phyloP scores from a whole-genome alignment of 2,329 filamentous ascomycete species.

The Penicillium brasilianum region DNA sequence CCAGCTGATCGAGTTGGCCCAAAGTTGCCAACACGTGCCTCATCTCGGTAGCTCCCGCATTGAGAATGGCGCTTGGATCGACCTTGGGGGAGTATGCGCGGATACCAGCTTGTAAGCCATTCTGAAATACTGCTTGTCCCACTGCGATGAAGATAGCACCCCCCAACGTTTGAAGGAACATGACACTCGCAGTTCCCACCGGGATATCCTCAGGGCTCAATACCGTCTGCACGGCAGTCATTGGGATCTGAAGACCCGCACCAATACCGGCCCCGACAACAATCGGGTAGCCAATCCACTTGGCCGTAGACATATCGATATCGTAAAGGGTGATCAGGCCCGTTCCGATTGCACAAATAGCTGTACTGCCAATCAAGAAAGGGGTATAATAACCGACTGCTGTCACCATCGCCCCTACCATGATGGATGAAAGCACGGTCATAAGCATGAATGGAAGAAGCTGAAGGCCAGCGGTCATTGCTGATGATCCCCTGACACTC shows the following conservation, averaged over 20 bases:
- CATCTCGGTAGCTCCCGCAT: constrained; percentile 5
- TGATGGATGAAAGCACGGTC: constrained; percentile 5
- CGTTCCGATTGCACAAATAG: constrained; percentile 18
- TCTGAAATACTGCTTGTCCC: constrained; percentile 38
- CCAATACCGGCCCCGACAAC: constrained; percentile 35
- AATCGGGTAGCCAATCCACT: constrained; percentile 43
- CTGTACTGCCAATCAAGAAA: constrained; percentile 22
- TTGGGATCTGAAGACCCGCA: constrained; percentile 31
- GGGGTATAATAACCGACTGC: constrained; percentile 8
- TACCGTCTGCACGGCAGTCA: constrained; percentile 31
- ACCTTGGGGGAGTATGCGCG: not conserved
- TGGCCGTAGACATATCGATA: constrained; percentile 14
- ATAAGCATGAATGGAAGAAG: constrained; percentile 30
- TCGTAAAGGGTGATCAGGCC: constrained; percentile 29
- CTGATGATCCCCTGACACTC: constrained; percentile 29
- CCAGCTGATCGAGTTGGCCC: constrained; percentile 8
- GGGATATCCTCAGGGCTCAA: constrained; percentile 35
- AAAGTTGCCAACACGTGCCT: constrained; percentile 1
- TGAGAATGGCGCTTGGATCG: constrained; percentile 1
- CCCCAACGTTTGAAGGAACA: constrained; percentile 39
- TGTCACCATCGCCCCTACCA: constrained; percentile 5
- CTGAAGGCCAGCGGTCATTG: constrained; percentile 32
- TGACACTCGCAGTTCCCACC: constrained; percentile 32
- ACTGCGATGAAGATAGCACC: constrained; percentile 38
- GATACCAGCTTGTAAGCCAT: constrained; percentile 28